phyloP scores from a whole-genome alignment of 73 alveolate genomes.

The Paramecium sonneborni region DNA sequence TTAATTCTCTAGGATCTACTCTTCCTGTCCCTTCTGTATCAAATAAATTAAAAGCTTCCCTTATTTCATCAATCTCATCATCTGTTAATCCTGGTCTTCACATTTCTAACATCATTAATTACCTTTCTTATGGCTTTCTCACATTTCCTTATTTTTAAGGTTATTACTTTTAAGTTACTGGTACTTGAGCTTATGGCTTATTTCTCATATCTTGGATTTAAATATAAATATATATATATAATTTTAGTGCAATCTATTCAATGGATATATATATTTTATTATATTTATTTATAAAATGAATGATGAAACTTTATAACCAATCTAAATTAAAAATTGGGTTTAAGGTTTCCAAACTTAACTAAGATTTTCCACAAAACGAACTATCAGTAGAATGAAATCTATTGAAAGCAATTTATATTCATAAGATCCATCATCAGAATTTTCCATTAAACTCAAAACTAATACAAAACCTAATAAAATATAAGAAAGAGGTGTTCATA shows the following conservation, averaged over 20 bases:
- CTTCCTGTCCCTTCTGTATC: constrained; percentile 97
- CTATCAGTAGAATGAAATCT: background rate
- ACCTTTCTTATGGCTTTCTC: constrained; percentile 18
- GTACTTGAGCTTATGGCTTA: background rate
- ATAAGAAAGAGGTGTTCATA: background rate
- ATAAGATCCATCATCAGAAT: background rate
- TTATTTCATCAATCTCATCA: constrained; percentile 85
- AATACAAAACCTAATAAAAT: background rate
- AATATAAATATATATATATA: background rate
- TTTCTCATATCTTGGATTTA: background rate
- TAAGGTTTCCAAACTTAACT: too few species aligned
- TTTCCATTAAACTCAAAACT: background rate
- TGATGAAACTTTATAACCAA: background rate
- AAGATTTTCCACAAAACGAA: too few species aligned
- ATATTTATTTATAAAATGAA: too few species aligned
- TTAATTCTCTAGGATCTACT: constrained; percentile 97
- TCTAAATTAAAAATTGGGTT: too few species aligned
- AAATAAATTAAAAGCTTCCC: constrained; percentile 98
- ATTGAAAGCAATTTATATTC: background rate
- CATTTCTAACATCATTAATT: background rate
- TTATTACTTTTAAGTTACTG: background rate
- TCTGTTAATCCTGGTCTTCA: constrained; percentile 90
- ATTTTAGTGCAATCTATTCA: background rate
- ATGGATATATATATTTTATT: background rate
- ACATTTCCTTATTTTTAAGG: background rate